Percentiles rank a stretch among this genome's conserved stretches.
phyloP scores from a whole-genome alignment of 179 eudicot species.

The Heliamphora pulchella region DNA sequence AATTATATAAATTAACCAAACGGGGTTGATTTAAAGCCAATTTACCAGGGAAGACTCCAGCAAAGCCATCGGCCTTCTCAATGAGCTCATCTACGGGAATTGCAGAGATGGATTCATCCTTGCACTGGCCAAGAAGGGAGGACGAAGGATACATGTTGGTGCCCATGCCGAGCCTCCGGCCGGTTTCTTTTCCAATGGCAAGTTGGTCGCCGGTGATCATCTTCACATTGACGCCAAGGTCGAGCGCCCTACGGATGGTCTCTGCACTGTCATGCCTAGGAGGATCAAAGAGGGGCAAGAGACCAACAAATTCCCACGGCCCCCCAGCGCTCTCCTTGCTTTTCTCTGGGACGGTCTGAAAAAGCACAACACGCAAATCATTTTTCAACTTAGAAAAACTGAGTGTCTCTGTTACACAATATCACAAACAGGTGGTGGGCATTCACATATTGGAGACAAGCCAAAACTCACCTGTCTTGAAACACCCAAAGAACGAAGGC shows the following conservation, averaged over 20 bases:
- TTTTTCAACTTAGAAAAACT: background rate
- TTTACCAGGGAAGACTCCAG: slow-evolving; percentile 90
- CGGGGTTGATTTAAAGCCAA: background rate
- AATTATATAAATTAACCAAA: too few species aligned
- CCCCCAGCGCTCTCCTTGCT: slow-evolving; percentile 56
- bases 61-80: slow-evolving; percentile 89
- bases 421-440: background rate
- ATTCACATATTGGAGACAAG: background rate
- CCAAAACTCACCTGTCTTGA: slow-evolving; percentile 49
- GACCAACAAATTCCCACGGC: slow-evolving; percentile 79
- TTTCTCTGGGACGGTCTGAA: slow-evolving; percentile 58
- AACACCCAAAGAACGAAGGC: slow-evolving; percentile 75
- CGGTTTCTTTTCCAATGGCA: slow-evolving; percentile 85
- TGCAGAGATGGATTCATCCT: slow-evolving; percentile 47
- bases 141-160: slow-evolving; percentile 94
- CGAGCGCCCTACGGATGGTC: slow-evolving; percentile 70
- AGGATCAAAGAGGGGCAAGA: slow-evolving; percentile 84
- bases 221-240: slow-evolving; percentile 84
- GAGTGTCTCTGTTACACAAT: background rate
- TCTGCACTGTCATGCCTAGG: slow-evolving; percentile 95
- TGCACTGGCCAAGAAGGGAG: slow-evolving; percentile 61
- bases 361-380: background rate
- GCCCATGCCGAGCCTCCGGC: slow-evolving; percentile 91
- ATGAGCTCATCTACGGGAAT: slow-evolving; percentile 75
- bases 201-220: slow-evolving; percentile 96